These are phyloP conservation scores for Hyaloscypha hepaticicola DNA, from an alignment of 495 filamentous ascomycete genomes.

Conservation along the genomic window DNA sequence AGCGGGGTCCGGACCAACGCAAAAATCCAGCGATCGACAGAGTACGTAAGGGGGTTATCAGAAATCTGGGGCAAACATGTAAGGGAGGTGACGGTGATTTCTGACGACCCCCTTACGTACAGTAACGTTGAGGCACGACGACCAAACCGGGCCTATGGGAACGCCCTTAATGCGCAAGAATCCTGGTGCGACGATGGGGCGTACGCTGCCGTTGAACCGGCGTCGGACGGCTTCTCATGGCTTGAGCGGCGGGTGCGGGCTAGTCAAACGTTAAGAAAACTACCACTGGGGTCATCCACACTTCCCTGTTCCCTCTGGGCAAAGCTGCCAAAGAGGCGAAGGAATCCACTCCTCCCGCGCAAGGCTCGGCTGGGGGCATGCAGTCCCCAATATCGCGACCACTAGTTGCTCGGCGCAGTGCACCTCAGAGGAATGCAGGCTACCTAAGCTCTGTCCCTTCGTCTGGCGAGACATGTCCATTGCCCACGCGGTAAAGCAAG, in stretches of 20 bases:
- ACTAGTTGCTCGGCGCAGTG: slow-evolving; percentile 2
- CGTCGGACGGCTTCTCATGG: background rate
- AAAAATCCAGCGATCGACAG: too few species aligned
- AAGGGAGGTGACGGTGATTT: too few species aligned
- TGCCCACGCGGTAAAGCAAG: too few species aligned
- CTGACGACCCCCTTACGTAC: too few species aligned
- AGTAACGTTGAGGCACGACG: background rate
- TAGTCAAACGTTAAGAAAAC: background rate
- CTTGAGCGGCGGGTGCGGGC: background rate
- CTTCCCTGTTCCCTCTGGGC: background rate
- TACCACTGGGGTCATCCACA: background rate
- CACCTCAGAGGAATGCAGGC: slow-evolving; percentile 6
- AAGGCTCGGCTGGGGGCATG: background rate
- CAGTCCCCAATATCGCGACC: background rate
- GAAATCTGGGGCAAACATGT: too few species aligned
- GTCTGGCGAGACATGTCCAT: too few species aligned
- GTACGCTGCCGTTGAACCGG: background rate
- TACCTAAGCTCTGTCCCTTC: too few species aligned
- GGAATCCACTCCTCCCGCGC: background rate
- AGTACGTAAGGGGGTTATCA: too few species aligned
- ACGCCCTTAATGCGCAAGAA: background rate
- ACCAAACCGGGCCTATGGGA: background rate
- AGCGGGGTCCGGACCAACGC: too few species aligned
- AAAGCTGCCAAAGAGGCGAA: background rate
- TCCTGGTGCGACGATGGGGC: background rate